Conservation (phyloP, 306 rosid species). For the Rosa chinensis region DNA sequence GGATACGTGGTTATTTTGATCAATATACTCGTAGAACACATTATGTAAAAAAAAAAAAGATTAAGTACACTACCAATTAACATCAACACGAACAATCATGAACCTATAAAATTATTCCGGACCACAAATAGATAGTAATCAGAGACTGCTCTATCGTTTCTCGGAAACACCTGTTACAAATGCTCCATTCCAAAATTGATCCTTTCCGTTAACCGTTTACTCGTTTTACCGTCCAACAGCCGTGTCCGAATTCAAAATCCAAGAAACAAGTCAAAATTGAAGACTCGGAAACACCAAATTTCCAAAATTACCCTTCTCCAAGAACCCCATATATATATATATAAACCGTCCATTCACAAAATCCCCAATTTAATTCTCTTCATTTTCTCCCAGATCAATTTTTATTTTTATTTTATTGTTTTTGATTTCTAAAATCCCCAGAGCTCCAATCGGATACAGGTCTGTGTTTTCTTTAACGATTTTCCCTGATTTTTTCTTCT, state of each 20-base stretch:
- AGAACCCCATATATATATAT: not conserved
- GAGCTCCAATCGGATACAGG: conserved; percentile 4
- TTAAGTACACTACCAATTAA: too few species aligned
- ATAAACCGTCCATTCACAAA: not conserved
- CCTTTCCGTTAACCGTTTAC: not conserved
- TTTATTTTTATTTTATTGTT: not conserved
- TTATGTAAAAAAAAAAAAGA: too few species aligned
- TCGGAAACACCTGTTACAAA: not conserved
- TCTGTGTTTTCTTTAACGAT: not conserved
- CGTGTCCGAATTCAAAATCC: not conserved
- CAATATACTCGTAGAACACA: too few species aligned
- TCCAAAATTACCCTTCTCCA: conserved; percentile 4
- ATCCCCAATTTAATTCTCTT: not conserved
- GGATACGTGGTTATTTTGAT: too few species aligned
- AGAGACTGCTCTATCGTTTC: not conserved
- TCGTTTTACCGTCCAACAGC: not conserved
- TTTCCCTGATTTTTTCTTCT: not conserved
- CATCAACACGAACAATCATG: too few species aligned
- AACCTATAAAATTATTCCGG: not conserved
- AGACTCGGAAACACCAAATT: not conserved
- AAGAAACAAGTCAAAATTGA: not conserved
- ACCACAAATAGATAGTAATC: too few species aligned
- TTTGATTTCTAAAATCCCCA: not conserved
- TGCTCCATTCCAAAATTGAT: not conserved
- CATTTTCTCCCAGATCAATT: not conserved